A percentile compares a stretch with the other conserved stretches of the same genome.
Conservation (phyloP, 768 basidiomycete species). For the Phylloporus rhodoxanthus region DNA sequence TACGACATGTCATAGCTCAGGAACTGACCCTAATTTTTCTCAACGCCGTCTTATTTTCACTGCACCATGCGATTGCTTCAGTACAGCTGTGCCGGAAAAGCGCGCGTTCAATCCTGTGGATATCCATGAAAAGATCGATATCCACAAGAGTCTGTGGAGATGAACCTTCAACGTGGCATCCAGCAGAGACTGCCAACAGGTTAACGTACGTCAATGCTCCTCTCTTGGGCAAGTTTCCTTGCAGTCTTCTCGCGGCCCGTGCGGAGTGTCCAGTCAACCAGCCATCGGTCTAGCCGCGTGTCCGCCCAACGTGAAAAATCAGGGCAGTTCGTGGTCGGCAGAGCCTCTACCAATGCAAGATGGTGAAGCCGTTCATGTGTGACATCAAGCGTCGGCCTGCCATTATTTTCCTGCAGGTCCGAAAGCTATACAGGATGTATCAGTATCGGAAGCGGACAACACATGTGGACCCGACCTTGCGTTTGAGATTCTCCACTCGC, state of each 20-base stretch:
- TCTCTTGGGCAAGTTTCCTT: conserved; percentile 64
- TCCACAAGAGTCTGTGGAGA: conserved; percentile 71
- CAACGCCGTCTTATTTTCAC: conserved; percentile 88
- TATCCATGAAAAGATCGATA: conserved; percentile 86
- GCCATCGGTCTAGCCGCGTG: conserved; percentile 76
- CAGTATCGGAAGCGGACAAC: conserved; percentile 4
- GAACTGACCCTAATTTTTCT: conserved; percentile 77
- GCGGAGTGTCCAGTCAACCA: conserved; percentile 89
- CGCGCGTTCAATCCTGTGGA: conserved; percentile 79
- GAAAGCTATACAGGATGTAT: conserved; percentile 36
- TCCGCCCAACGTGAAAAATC: conserved; percentile 76
- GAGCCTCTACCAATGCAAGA: conserved; percentile 55
- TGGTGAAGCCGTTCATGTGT: conserved; percentile 72
- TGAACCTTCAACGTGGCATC: conserved; percentile 15
- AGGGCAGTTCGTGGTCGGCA: conserved; percentile 45
- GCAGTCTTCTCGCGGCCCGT: conserved; percentile 77
- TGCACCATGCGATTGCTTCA: conserved; percentile 93
- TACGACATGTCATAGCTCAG: conserved; percentile 6
- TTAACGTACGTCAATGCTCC: conserved; percentile 66
- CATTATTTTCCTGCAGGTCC: conserved; percentile 43
- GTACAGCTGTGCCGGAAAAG: conserved; percentile 70
- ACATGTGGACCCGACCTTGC: conserved; percentile 57
- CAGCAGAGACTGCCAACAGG: conserved; percentile 14
- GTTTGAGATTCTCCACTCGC: conserved; percentile 73
- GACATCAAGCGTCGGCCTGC: conserved; percentile 58